Evolutionary conservation across 2,329 filamentous ascomycete genomes (phyloP), one percentile per base, ranked within the genome.

Genomic region (Amylocarpus encephaloides): DNA sequence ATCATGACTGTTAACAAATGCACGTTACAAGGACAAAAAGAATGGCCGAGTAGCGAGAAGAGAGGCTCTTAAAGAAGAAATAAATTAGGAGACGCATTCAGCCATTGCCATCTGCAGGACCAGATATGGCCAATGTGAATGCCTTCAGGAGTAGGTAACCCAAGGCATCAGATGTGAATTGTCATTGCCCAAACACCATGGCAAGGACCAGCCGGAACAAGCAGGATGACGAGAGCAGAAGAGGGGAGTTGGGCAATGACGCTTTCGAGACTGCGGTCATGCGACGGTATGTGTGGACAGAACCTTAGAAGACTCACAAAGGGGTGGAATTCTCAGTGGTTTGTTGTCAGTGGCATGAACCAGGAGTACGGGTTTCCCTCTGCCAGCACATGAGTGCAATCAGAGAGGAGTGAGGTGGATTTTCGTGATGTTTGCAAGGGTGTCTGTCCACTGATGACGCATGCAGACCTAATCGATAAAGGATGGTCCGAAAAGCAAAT

Each of bases 1-100:
- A 65, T 65, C n/a, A 54, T 63, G 57, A 36, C 47, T 46, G 52
- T 60, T 57, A 60, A 59, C 50, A 26, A 52, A 40, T 7, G 12
- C 15, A 5, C 6, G 15, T 50, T 19, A 34, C 49, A 71, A 46
- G 41, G 30, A 2, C 15, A 43, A 45, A 39, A 38, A 10, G 33
- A 39, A 13, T 7, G 11, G 34, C 30, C 16, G 35, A 16, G n/a
- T 13, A 22, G 33, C 15, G 35, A 29, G 29, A 29, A 26, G 2
- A 13, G 43, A 26, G 19, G 11, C 12, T 45, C 16, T 40, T 26
- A 38, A 39, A 22, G 18, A 33, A 13, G 19, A 40, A 32, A 10
- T 15, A 30, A 18, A 26, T 18, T 18, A 5, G 12, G 40, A 35
- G 35, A 29, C 35, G 44, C 16, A 22, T 47, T 39, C 44, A 26